These are phyloP conservation scores for Coemansia sp. DNA, from an alignment of 192 early-diverging fungal genomes.

Conservation along the genomic window DNA sequence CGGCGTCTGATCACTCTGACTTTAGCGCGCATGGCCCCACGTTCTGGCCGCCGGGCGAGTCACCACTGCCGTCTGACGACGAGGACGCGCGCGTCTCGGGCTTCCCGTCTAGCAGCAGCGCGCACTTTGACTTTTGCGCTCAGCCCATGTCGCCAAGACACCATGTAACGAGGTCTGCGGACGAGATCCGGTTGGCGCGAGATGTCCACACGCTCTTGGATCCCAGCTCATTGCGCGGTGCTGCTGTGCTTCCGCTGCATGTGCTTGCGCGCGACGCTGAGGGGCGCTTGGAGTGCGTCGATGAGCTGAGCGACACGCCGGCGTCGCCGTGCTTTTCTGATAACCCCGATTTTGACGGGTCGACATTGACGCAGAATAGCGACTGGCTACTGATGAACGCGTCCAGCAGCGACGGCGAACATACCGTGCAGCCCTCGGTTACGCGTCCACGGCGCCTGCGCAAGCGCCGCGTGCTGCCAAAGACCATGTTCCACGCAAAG, in stretches of 20 bases:
- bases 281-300: constrained; percentile 11
- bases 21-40: constrained; percentile 26
- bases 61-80: constrained; percentile 22
- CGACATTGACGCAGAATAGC: constrained; percentile 50
- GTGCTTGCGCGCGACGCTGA: constrained; percentile 36
- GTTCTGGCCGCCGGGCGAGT: constrained; percentile 44
- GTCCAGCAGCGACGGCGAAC: constrained; percentile 42
- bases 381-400: constrained; percentile 55
- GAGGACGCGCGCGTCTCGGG: constrained; percentile 25
- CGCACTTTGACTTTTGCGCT: constrained; percentile 43
- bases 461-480: constrained; percentile 53
- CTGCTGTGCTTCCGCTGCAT: constrained; percentile 32
- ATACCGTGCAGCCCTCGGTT: constrained; percentile 18
- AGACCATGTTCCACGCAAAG: constrained; percentile 37
- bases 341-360: constrained; percentile 43
- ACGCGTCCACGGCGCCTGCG: constrained; percentile 44
- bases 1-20: constrained; percentile 36
- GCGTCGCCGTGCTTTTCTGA: constrained; percentile 25
- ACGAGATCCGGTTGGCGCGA: constrained; percentile 20
- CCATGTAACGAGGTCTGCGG: constrained; percentile 25
- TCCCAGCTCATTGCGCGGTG: constrained; percentile 36
- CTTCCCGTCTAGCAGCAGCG: constrained; percentile 52
- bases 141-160: constrained; percentile 32
- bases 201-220: constrained; percentile 31
- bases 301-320: constrained; percentile 17